A percentile compares a stretch with the other conserved stretches of the same genome.
These are phyloP conservation scores for Corymbia calophylla DNA, from an alignment of 441 rosid genomes.

Conservation along the genomic window DNA sequence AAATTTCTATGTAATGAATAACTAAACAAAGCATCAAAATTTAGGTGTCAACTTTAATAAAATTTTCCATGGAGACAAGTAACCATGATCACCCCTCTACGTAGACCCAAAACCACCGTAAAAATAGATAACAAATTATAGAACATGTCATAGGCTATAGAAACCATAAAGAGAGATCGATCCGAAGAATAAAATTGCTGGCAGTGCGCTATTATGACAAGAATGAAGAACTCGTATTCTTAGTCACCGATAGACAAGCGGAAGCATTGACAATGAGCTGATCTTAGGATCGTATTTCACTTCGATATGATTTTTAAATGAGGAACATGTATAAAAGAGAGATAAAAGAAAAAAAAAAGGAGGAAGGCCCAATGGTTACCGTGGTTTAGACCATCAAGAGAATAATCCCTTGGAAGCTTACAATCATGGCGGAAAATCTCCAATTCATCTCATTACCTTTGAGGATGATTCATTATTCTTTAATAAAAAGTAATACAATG, in stretches of 20 bases:
- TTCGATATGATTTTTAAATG: background rate
- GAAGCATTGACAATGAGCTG: background rate
- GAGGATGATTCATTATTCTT: background rate
- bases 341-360: background rate
- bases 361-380: background rate
- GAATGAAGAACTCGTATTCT: background rate
- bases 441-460: background rate
- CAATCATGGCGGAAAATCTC: background rate
- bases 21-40: background rate
- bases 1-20: too few relatives aligned
- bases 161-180: background rate
- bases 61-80: background rate
- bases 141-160: background rate
- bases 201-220: background rate
- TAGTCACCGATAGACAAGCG: background rate
- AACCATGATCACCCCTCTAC: background rate
- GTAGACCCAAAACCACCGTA: background rate
- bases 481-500: background rate
- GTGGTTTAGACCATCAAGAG: background rate
- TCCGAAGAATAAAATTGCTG: background rate
- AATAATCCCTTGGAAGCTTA: background rate
- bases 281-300: background rate
- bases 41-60: too few relatives aligned
- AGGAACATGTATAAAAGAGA: background rate
- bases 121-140: too few relatives aligned